Conservation (phyloP, 1,139 yeast species). For the Wickerhamiella infanticola region DNA sequence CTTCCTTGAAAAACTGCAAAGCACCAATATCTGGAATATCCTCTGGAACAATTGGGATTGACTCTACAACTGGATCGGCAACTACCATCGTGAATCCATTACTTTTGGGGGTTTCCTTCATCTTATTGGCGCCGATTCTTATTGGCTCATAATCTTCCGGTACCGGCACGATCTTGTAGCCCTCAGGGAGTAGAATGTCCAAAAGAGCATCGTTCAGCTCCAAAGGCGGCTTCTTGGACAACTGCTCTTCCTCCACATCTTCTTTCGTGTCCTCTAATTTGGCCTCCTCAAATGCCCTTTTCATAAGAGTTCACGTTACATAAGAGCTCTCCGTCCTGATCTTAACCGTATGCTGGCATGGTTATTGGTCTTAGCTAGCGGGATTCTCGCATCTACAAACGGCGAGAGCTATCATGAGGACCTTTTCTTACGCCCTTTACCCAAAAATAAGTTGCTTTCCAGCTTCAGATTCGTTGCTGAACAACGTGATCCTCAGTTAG, state of each 20-base stretch:
- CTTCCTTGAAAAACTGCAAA: constrained; percentile 53
- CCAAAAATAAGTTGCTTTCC: constrained; percentile 50
- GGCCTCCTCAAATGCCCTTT: constrained; percentile 34
- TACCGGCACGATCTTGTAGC: constrained; percentile 33
- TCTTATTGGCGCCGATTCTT: neutral
- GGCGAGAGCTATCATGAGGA: constrained; percentile 35
- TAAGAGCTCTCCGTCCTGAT: too few species aligned
- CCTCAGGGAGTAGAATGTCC: constrained; percentile 39
- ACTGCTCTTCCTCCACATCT: too few species aligned
- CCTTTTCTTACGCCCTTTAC: constrained; percentile 49
- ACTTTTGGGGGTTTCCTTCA: neutral
- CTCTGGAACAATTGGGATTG: constrained; percentile 25
- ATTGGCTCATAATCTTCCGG: constrained; percentile 36
- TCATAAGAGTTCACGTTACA: neutral
- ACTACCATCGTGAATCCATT: constrained; percentile 7
- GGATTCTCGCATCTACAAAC: neutral
- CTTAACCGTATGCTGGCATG: neutral
- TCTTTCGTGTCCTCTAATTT: constrained; percentile 35
- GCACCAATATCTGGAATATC: constrained; percentile 52
- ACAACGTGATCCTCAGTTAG: constrained; percentile 5
- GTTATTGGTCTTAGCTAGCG: neutral
- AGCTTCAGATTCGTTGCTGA: constrained; percentile 48
- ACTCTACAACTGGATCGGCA: constrained; percentile 14
- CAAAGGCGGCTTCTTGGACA: constrained; percentile 2
- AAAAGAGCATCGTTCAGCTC: constrained; percentile 39